phyloP scores from a whole-genome alignment of 1,284 basidiomycete genomes.

The Ganoderma sp. region DNA sequence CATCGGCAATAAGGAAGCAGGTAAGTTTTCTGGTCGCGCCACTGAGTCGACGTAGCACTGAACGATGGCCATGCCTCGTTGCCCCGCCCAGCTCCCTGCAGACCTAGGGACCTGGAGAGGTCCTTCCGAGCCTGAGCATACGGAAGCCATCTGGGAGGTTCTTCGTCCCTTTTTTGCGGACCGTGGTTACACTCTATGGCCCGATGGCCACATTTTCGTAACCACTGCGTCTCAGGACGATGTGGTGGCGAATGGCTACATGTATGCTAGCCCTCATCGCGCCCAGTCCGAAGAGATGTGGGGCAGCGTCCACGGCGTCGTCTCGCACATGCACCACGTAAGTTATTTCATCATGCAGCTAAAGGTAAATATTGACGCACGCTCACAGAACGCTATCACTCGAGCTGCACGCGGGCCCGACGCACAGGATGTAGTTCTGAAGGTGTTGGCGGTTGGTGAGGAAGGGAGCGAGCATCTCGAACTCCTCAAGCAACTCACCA shows the following conservation, averaged over 20 bases:
- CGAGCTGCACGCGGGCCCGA: conserved; percentile 5
- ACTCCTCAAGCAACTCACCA: conserved; percentile 6
- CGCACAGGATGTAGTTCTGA: conserved; percentile 9
- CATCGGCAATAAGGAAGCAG: too few relatives aligned
- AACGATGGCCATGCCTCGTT: neutral
- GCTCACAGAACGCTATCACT: conserved; percentile 4
- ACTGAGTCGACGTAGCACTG: neutral
- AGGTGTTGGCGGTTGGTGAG: conserved; percentile 3
- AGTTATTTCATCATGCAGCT: too few relatives aligned
- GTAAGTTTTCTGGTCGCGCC: too few relatives aligned
- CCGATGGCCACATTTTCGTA: neutral
- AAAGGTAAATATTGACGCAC: neutral
- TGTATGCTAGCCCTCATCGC: neutral
- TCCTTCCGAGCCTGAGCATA: neutral
- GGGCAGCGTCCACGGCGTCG: neutral
- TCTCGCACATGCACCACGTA: neutral
- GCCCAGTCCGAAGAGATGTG: neutral
- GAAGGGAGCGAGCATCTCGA: conserved; percentile 11
- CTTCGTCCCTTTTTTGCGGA: neutral
- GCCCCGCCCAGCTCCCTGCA: neutral
- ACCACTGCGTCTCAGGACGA: neutral
- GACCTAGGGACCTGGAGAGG: neutral
- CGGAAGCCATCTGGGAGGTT: neutral
- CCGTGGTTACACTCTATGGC: neutral
- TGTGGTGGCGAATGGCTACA: neutral